Conservation (phyloP, 208 protist genomes). For the Leishmania lainsoni region DNA sequence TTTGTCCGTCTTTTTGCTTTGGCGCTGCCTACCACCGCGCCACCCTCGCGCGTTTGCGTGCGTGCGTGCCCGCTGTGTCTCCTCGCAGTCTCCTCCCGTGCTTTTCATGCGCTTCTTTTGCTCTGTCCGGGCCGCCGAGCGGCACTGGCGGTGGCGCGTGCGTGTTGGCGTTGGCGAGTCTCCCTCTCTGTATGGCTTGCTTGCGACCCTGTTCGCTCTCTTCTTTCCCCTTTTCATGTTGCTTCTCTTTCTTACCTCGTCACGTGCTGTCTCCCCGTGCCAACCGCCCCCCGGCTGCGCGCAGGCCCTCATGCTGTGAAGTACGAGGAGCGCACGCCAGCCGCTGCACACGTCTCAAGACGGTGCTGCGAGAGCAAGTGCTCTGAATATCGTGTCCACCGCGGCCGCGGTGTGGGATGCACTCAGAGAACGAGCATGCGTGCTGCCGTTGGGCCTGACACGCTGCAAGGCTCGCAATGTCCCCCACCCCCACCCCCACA, state of each 20-base stretch:
- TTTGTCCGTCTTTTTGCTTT: neutral
- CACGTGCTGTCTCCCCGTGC: neutral
- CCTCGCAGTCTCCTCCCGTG: neutral
- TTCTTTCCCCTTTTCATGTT: neutral
- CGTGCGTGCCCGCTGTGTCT: too few species aligned
- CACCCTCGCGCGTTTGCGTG: neutral
- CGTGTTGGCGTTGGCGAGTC: neutral
- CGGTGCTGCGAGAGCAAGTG: too few species aligned
- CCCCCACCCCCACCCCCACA: neutral
- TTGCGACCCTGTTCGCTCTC: neutral
- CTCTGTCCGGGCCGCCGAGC: neutral
- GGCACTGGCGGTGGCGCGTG: neutral
- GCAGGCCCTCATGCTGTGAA: neutral
- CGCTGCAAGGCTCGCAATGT: neutral
- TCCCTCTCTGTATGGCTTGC: neutral
- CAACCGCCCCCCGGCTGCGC: neutral
- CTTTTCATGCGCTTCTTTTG: neutral
- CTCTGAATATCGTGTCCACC: neutral
- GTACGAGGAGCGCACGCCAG: neutral
- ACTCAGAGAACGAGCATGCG: neutral
- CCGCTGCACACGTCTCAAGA: neutral
- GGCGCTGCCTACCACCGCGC: neutral
- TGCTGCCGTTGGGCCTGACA: neutral
- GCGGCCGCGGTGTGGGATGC: neutral
- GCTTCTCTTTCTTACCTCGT: neutral